Percentiles rank a stretch among this genome's conserved stretches.
phyloP scores from a whole-genome alignment of 306 rosid genomes.

The Datisca glomerata region DNA sequence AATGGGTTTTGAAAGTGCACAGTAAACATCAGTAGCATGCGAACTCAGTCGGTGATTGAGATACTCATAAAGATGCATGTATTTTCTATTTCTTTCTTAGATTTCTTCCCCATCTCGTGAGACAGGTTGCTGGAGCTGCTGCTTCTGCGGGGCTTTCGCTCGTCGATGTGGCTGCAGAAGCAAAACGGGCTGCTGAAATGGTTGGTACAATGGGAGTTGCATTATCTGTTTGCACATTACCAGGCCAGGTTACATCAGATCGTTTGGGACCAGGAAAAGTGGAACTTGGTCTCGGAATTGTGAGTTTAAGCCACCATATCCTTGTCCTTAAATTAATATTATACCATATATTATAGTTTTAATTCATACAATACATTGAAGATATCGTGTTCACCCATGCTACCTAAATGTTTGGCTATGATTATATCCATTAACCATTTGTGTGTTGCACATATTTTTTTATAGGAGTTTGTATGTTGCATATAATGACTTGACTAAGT shows the following conservation, averaged over 20 bases:
- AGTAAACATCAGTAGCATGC: no score
- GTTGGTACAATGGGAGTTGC: slow-evolving; percentile 99
- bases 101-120: slow-evolving; percentile 13
- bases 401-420: no score
- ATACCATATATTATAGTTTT: background rate
- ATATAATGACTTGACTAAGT: background rate
- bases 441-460: no score
- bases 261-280: slow-evolving; percentile 86
- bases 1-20: no score
- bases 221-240: slow-evolving; percentile 69
- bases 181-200: slow-evolving; percentile 73
- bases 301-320: slow-evolving; percentile 27
- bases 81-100: no score
- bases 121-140: slow-evolving; percentile 94
- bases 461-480: background rate
- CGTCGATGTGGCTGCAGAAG: slow-evolving; percentile 68
- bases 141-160: slow-evolving; percentile 85
- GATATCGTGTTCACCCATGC: no score
- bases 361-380: no score
- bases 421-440: no score
- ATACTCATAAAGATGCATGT: no score
- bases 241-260: slow-evolving; percentile 80
- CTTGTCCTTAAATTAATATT: slow-evolving; percentile 4
- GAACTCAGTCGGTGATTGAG: no score
- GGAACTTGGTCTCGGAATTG: slow-evolving; percentile 97